These are phyloP conservation scores for Lentinula aciculospora DNA, from an alignment of 768 basidiomycete genomes.

Conservation along the genomic window DNA sequence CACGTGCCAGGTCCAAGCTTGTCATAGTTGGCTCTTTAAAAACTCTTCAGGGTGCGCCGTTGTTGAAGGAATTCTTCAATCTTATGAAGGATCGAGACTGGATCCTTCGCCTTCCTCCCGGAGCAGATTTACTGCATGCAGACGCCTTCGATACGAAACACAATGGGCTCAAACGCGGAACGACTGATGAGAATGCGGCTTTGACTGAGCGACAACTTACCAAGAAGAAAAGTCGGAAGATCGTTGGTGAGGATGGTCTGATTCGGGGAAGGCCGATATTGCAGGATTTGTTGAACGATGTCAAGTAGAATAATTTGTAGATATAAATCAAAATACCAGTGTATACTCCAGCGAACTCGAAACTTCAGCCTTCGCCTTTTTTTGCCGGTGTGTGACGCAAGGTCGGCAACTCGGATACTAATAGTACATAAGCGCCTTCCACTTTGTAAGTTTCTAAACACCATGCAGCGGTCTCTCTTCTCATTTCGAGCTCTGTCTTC, in stretches of 20 bases:
- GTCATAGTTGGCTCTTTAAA: conserved; percentile 84
- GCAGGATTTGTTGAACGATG: conserved; percentile 50
- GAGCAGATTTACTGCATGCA: conserved; percentile 50
- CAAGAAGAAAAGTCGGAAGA: conserved; percentile 6
- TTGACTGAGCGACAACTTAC: conserved; percentile 7
- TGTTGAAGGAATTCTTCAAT: conserved; percentile 71
- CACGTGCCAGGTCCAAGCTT: conserved; percentile 85
- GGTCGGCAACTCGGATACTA: not conserved
- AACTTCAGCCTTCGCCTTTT: not conserved
- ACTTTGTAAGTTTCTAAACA: not conserved
- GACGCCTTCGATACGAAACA: conserved; percentile 10
- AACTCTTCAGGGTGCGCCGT: conserved; percentile 58
- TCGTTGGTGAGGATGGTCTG: conserved; percentile 30
- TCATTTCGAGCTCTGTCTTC: not conserved
- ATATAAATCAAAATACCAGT: not conserved
- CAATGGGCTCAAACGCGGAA: not conserved
- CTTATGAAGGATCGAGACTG: conserved; percentile 71
- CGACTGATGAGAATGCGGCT: not conserved
- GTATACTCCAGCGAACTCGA: not conserved
- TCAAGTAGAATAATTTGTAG: conserved; percentile 4
- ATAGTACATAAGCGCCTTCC: not conserved
- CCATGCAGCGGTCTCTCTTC: not conserved
- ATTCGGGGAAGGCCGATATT: conserved; percentile 55
- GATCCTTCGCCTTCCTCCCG: conserved; percentile 55
- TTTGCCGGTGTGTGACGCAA: not conserved